Percentiles rank a stretch among this genome's conserved stretches.
These are phyloP conservation scores for Rhizophagus sp. DNA, from an alignment of 192 early-diverging fungal species.

Conservation along the genomic window DNA sequence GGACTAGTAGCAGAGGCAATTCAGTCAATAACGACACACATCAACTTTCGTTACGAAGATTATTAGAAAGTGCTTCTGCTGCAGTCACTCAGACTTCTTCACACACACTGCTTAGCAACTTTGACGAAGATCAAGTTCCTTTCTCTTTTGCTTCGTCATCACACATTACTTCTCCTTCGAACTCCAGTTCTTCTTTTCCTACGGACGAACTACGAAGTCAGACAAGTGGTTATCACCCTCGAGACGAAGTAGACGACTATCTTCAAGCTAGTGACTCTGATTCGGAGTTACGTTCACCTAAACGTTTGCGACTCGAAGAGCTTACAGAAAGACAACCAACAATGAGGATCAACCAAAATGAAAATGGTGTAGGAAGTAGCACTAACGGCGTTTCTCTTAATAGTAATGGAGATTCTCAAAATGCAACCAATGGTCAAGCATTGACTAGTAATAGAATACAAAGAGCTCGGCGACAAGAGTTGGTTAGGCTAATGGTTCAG, in stretches of 20 bases:
- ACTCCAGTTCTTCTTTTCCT: conserved; percentile 23
- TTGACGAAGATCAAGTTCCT: conserved; percentile 23
- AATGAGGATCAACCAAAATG: conserved; percentile 26
- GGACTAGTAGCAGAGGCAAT: conserved; percentile 33
- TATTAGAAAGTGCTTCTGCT: conserved; percentile 24
- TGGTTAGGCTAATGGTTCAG: conserved; percentile 89
- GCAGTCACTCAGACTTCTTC: conserved; percentile 21
- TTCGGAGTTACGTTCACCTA: conserved; percentile 17
- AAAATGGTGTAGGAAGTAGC: conserved; percentile 29
- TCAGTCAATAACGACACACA: conserved; percentile 22
- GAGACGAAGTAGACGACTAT: conserved; percentile 28
- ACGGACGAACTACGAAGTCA: conserved; percentile 24
- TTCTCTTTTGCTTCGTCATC: conserved; percentile 6
- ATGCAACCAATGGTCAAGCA: conserved; percentile 20
- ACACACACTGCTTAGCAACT: conserved; percentile 10
- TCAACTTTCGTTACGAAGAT: conserved; percentile 8
- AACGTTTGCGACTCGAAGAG: conserved; percentile 31
- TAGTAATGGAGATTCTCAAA: conserved; percentile 22
- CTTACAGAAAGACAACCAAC: neutral
- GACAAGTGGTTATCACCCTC: conserved; percentile 18
- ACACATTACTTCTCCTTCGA: conserved; percentile 21
- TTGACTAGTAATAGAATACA: neutral
- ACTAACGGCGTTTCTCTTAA: conserved; percentile 24
- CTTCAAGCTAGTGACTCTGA: conserved; percentile 26
- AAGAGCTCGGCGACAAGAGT: conserved; percentile 49